Conservation (phyloP, 805 yeast genomes). For the Saccharomycopsis selenospora region DNA sequence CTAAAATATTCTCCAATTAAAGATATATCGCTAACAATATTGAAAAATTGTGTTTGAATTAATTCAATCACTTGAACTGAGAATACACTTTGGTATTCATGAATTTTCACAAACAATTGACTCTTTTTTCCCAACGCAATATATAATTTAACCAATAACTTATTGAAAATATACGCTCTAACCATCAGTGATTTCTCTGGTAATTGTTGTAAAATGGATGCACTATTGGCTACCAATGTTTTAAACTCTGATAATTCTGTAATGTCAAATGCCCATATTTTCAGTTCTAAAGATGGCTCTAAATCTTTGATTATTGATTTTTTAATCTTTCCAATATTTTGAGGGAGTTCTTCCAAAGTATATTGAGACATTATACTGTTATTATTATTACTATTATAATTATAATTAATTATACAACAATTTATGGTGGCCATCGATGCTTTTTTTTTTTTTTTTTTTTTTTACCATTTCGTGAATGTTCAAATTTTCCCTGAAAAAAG, state of each 20-base stretch:
- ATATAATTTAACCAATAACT: conserved; percentile 6
- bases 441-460: too few relatives aligned
- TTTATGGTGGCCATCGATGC: too few relatives aligned
- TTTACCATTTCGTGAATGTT: too few relatives aligned
- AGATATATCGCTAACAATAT: neutral
- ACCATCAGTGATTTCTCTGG: neutral
- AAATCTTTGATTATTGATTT: conserved; percentile 7
- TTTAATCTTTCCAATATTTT: conserved; percentile 3
- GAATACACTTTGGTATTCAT: conserved; percentile 2
- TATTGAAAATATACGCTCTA: conserved; percentile 14
- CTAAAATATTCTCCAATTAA: neutral
- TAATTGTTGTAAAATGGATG: neutral
- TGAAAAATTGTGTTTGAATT: conserved; percentile 3
- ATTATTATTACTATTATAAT: too few relatives aligned
- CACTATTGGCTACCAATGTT: neutral
- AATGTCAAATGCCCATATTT: neutral
- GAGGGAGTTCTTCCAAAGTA: neutral
- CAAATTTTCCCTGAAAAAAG: too few relatives aligned
- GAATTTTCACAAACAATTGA: neutral
- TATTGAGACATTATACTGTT: neutral
- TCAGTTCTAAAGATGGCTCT: conserved; percentile 5
- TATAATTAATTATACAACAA: too few relatives aligned
- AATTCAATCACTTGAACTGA: neutral
- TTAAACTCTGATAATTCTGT: neutral
- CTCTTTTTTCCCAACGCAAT: neutral